Evolutionary conservation across 2,329 filamentous ascomycete genomes (phyloP).

Genomic region (Sclerotiophoma versabilis): DNA sequence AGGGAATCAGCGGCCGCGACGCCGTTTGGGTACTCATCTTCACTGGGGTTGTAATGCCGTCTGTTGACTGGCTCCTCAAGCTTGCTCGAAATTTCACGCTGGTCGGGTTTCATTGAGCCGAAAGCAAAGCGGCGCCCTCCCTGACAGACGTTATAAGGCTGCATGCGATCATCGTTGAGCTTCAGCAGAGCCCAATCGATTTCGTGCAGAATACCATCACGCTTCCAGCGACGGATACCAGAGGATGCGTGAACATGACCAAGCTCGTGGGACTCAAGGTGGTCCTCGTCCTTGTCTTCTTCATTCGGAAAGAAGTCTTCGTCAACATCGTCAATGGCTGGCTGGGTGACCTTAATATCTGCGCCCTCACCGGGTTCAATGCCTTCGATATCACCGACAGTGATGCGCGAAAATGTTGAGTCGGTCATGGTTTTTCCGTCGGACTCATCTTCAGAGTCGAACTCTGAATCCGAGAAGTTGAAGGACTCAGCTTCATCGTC

Average conservation of each 20-base stretch:
- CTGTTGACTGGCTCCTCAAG: conserved; percentile 47
- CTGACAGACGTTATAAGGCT: conserved; percentile 75
- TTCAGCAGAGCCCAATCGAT: conserved; percentile 95
- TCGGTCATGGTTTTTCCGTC: conserved; percentile 39
- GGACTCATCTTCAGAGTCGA: conserved; percentile 42
- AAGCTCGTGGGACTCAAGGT: conserved; percentile 79
- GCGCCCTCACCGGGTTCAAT: conserved; percentile 77
- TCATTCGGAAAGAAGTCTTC: conserved; percentile 81
- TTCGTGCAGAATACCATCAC: conserved; percentile 80
- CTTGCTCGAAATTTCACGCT: conserved; percentile 39
- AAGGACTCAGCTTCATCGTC: conserved; percentile 42
- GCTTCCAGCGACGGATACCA: conserved; percentile 78
- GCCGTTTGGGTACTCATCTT: conserved; percentile 61
- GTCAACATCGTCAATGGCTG: conserved; percentile 85
- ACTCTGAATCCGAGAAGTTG: conserved; percentile 67
- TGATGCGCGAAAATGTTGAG: conserved; percentile 39
- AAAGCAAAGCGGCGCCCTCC: conserved; percentile 53
- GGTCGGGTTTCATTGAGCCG: conserved; percentile 31
- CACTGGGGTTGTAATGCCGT: conserved; percentile 43
- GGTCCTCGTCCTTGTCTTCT: conserved; percentile 77
- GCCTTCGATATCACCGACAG: conserved; percentile 74
- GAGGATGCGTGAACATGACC: conserved; percentile 90
- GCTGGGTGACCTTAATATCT: conserved; percentile 85
- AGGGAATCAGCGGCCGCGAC: conserved; percentile 68
- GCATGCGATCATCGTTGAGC: conserved; percentile 74